These are phyloP conservation scores for Camellia sinensis DNA, from an alignment of 148 eudicot species.

Conservation along the genomic window DNA sequence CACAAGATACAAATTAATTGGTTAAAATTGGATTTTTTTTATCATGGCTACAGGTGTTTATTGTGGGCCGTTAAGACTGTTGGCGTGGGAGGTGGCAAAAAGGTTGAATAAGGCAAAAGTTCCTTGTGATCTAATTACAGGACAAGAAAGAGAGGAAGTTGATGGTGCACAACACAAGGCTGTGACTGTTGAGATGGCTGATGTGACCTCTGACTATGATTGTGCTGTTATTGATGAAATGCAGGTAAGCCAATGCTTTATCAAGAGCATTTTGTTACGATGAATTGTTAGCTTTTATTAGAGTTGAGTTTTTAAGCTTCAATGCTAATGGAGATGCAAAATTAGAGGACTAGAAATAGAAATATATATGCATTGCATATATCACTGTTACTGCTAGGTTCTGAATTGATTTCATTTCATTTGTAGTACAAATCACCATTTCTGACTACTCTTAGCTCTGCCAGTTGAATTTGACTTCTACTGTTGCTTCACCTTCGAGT, in stretches of 20 bases:
- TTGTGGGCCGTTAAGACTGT: slow-evolving; percentile 92
- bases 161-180: slow-evolving; percentile 88
- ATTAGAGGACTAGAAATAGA: neutral
- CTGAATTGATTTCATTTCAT: neutral
- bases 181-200: slow-evolving; percentile 97
- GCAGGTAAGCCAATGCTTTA: slow-evolving; percentile 56
- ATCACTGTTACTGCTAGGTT: neutral
- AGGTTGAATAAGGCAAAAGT: slow-evolving; percentile 80
- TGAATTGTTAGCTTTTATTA: neutral
- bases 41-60: slow-evolving; percentile 60
- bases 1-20: neutral
- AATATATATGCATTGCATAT: neutral
- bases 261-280: neutral
- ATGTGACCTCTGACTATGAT: slow-evolving; percentile 60
- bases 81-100: slow-evolving; percentile 99
- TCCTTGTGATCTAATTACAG: slow-evolving; percentile 91
- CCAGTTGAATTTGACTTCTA: neutral
- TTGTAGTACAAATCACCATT: neutral
- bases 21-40: neutral
- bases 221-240: slow-evolving; percentile 97
- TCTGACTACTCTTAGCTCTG: neutral
- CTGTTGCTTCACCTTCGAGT: neutral
- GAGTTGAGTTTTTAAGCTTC: neutral
- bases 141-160: slow-evolving; percentile 88
- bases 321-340: neutral